Evolutionary conservation across 2,329 filamentous ascomycete genomes (phyloP), one percentile per base, ranked within the genome.

Genomic region (Hypoxylon sp.): DNA sequence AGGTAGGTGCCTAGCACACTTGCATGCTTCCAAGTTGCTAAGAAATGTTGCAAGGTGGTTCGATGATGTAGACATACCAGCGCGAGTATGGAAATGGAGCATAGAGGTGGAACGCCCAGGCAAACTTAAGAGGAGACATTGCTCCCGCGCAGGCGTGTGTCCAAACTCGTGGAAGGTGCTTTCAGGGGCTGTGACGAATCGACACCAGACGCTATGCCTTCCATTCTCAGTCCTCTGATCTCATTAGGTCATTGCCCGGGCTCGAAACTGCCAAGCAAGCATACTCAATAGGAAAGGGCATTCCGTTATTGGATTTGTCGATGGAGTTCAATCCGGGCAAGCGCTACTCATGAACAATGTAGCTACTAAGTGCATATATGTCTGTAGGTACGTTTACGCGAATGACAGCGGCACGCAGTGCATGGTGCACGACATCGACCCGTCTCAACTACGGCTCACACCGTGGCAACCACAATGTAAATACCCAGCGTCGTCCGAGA

Each of bases 41-140:
- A n/a, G 24, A 30, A 5, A 28, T 48, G 1, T 48, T n/a, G 18
- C 4, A 4, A 18, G 28, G 18, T 30, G 44, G 44, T 11, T 12
- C 30, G 44, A 48, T 48, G 12, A 28, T 28, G 7, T n/a, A 2
- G 18, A 16, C 24, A 48, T 30, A 48, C 44, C 7, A n/a, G 44
- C 12, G 11, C 3, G 22, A 16, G 9, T 7, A 24, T 33, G 30
- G 9, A 4, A 33, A 9, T 12, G 9, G 30, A 33, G 8, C 30
- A 33, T 11, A 33, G 30, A 33, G 30, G 30, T 33, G 30, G 30
- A 33, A 33, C 30, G 14, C 9, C 30, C 14, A 22, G 18, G 16
- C 9, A 44, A 44, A 24, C 40, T 44, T 44, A 44, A 48, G 28
- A 48, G 44, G 22, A 48, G 44, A 30, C 4, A 5, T n/a, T 48